These are phyloP conservation scores for Setomelanomma holmii DNA, from an alignment of 2,329 filamentous ascomycete genomes.

Conservation along the genomic window DNA sequence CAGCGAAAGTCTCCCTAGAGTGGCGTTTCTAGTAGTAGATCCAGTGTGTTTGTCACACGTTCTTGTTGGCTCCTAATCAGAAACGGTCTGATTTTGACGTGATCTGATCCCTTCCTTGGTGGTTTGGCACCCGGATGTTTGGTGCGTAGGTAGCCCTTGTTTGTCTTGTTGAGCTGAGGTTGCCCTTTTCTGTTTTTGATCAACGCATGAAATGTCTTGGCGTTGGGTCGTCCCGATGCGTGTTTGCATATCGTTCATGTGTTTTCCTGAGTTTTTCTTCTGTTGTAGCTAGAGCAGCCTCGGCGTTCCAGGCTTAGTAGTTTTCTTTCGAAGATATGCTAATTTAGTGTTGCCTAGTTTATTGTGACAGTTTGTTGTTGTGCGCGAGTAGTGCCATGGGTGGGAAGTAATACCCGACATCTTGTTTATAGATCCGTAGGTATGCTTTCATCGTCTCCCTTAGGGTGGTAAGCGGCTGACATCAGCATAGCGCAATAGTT, in stretches of 20 bases:
- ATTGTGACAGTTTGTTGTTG: slow-evolving; percentile 5
- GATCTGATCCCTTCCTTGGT: slow-evolving; percentile 1
- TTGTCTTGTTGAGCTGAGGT: slow-evolving; percentile 3
- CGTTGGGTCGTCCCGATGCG: slow-evolving; percentile 4
- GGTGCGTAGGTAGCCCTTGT: slow-evolving; percentile 7
- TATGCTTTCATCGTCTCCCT: slow-evolving; percentile 3
- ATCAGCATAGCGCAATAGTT: neutral
- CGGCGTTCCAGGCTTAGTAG: slow-evolving; percentile 4
- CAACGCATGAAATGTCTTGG: slow-evolving; percentile 5
- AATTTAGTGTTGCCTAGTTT: slow-evolving; percentile 7
- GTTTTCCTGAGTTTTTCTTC: slow-evolving; percentile 9
- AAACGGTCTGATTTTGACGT: slow-evolving; percentile 11
- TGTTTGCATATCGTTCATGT: slow-evolving; percentile 3
- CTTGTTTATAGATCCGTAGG: neutral
- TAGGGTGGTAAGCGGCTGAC: slow-evolving; percentile 1
- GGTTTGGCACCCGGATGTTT: slow-evolving; percentile 4
- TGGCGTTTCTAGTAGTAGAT: slow-evolving; percentile 3
- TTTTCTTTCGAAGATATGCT: slow-evolving; percentile 14
- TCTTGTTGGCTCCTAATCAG: neutral
- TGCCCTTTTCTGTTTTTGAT: slow-evolving; percentile 9
- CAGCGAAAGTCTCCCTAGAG: slow-evolving; percentile 5
- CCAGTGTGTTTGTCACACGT: slow-evolving; percentile 4
- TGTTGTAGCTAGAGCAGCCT: neutral
- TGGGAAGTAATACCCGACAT: slow-evolving; percentile 4
- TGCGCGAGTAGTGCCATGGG: slow-evolving; percentile 1